Base-by-base conservation (phyloP, 2,329 filamentous ascomycete genomes). In the Xylariaceae sp. region DNA sequence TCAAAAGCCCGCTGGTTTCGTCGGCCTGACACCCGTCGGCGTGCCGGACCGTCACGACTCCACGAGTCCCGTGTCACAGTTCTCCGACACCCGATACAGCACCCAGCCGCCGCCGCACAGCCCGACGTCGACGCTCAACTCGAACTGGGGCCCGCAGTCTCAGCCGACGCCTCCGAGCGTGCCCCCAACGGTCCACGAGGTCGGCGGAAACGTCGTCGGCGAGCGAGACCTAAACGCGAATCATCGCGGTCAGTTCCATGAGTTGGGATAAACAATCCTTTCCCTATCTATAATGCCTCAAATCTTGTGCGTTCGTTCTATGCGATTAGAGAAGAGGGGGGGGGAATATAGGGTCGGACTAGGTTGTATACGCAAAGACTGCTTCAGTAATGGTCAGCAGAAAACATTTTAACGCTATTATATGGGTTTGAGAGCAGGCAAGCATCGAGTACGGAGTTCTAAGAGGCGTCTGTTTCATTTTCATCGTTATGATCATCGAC, bases 181-280 rank as follows among this genome's bases (percentile, higher is more conserved):
- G 1, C 68, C 67, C 11, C 59, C 61, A 1, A 68, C 65, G 2
- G 71, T 77, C 21, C 69, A 78, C 54, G 77, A 79, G 66, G 76
- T 75, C 1, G 71, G 73, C 21, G 70, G 70, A 1, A 71, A 72
- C 16, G 65, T 61, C 4, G 67, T 73, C 11, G 74, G 75, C 8
- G 66, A 61, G 11, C 45, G 60, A 3, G 67, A 67, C 31, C 67
- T 65, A 9, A 69, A 73, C 45, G 49, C 65, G 21, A 67, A 75
- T 41, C 74, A 76, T 49, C 71, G 62, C 7, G 75, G 76, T 2
- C 65, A 78, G 52, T 74, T 78, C 54, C 75, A 78, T 39, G 77
- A 79, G 69, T 58, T 79, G 63, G 69, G 64, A 11, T 77, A 24
- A 36, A 31, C 28, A 12, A 12, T 31, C 6, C 28, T 31, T 31